Percentiles rank a stretch among this genome's conserved stretches.
Evolutionary conservation across 2,329 filamentous ascomycete species (phyloP).

Genomic region (Diaporthe capsici): DNA sequence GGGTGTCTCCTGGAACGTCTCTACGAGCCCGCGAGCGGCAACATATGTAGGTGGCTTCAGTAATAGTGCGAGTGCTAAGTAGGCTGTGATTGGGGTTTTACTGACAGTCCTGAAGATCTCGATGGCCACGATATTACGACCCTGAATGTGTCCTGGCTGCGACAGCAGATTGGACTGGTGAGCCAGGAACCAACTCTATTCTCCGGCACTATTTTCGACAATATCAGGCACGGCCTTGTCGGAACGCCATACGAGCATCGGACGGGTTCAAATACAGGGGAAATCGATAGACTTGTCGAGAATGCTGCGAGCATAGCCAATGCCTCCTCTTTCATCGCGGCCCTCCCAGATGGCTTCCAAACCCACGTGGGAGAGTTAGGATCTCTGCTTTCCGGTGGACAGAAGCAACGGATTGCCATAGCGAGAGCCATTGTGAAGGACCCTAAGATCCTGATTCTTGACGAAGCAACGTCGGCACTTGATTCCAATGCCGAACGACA

Average conservation of each 20-base stretch:
- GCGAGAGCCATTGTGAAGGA: constrained; percentile 91
- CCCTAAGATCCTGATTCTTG: constrained; percentile 90
- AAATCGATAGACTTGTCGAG: constrained; percentile 71
- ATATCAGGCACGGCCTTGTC: constrained; percentile 90
- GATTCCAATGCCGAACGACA: constrained; percentile 96
- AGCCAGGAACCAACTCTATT: constrained; percentile 95
- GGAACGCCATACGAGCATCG: constrained; percentile 83
- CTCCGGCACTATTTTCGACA: constrained; percentile 87
- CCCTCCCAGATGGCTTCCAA: constrained; percentile 88
- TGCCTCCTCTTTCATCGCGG: constrained; percentile 89
- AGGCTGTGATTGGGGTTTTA: neutral
- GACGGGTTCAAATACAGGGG: constrained; percentile 75
- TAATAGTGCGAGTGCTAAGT: neutral
- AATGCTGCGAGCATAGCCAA: constrained; percentile 92
- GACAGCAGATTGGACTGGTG: constrained; percentile 92
- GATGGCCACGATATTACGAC: constrained; percentile 87
- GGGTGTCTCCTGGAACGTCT: constrained; percentile 94
- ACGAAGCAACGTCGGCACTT: constrained; percentile 86
- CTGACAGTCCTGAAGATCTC: constrained; percentile 59
- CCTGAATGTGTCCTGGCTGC: constrained; percentile 90
- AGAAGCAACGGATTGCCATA: constrained; percentile 97
- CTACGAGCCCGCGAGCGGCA: constrained; percentile 88
- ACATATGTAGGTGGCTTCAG: constrained; percentile 61
- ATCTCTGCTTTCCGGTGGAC: constrained; percentile 91
- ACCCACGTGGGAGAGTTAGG: constrained; percentile 95